These are phyloP conservation scores for Pythium monospermum DNA, from an alignment of 352 stramenopile genomes.

Conservation along the genomic window DNA sequence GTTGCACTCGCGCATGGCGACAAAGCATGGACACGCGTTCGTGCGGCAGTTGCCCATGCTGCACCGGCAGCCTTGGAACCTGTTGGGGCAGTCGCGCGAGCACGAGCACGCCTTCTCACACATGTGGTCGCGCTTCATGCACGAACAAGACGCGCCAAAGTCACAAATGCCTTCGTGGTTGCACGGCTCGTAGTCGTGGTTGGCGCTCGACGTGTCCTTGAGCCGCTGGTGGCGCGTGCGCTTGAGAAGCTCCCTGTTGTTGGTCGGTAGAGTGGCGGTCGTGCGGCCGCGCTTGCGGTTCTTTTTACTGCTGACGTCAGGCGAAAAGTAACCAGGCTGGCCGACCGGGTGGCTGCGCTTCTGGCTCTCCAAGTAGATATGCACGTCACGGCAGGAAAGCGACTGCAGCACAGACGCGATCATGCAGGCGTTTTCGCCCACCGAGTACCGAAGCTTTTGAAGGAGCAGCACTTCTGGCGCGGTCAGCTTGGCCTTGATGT, in stretches of 20 bases:
- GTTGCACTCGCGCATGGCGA: constrained; percentile 51
- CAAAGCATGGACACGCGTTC: constrained; percentile 43
- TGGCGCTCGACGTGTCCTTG: constrained; percentile 45
- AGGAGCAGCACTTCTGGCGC: constrained; percentile 47
- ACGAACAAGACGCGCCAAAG: constrained; percentile 51
- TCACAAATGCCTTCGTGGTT: constrained; percentile 67
- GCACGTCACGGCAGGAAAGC: constrained; percentile 53
- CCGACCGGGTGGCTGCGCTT: constrained; percentile 20
- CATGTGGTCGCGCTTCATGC: constrained; percentile 70
- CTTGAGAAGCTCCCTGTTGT: constrained; percentile 59
- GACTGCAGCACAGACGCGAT: constrained; percentile 54
- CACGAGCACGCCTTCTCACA: constrained; percentile 84
- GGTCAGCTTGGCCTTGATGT: constrained; percentile 21
- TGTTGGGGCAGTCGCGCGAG: constrained; percentile 65
- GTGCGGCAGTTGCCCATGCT: constrained; percentile 36
- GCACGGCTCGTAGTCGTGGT: constrained; percentile 78
- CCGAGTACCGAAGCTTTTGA: constrained; percentile 43
- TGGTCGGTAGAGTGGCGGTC: constrained; percentile 21
- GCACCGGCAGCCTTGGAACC: constrained; percentile 55
- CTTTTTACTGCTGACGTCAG: constrained; percentile 31
- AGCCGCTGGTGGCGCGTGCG: constrained; percentile 56
- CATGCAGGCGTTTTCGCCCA: constrained; percentile 65
- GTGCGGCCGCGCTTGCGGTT: constrained; percentile 42
- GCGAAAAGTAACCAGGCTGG: constrained; percentile 30
- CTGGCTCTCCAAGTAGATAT: constrained; percentile 42